Base-by-base conservation (phyloP, 495 filamentous ascomycete genomes). In the Xylaria longipes region DNA sequence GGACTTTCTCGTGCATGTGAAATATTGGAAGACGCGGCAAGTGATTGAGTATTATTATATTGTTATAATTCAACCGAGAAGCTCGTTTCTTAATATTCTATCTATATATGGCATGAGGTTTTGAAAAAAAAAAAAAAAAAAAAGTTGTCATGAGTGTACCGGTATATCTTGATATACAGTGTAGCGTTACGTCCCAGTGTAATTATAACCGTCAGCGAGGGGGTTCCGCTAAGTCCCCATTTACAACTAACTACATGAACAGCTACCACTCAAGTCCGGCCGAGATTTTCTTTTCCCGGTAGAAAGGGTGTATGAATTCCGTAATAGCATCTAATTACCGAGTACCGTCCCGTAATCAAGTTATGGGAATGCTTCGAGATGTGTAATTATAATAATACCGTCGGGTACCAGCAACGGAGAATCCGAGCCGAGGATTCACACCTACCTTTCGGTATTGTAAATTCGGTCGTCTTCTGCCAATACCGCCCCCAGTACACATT, bases 1-100 rank as follows among this genome's bases (percentile, higher is more conserved):
- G 60, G 60, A 11, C 60, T 63, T 63, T 25, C 37, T 43, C n/a
- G 27, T 29, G 60, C 60, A 25, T 63, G 37, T 11, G 60, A 63
- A 43, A 39, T 63, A 25, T 63, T 63, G 11, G 60, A 63, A 29
- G 60, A 63, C n/a, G 35, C 9, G 37, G 37, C 12, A n/a, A n/a
- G 11, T 25, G 60, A 25, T 41, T 63, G 35, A 43, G 12, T 29
- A 43, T 29, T 3, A 43, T 27, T 63, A 27, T 25, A 43, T 43
- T 3, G 22, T 3, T 15, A n/a, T 22, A 0, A 7, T 37, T 17
- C 8, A 39, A 39, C 15, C 2, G 15, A 39, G 8, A 39, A 60
- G 31, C 31, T 37, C 12, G 25, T 56, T 27, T 54, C n/a, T 27
- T 29, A 3, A 15, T 29, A 29, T 29, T 54, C 50, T 29, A 3